A percentile compares a stretch with the other conserved stretches of the same genome.
Conservation (phyloP, 2,329 filamentous ascomycete species). For the Zasmidium citrigriseum region DNA sequence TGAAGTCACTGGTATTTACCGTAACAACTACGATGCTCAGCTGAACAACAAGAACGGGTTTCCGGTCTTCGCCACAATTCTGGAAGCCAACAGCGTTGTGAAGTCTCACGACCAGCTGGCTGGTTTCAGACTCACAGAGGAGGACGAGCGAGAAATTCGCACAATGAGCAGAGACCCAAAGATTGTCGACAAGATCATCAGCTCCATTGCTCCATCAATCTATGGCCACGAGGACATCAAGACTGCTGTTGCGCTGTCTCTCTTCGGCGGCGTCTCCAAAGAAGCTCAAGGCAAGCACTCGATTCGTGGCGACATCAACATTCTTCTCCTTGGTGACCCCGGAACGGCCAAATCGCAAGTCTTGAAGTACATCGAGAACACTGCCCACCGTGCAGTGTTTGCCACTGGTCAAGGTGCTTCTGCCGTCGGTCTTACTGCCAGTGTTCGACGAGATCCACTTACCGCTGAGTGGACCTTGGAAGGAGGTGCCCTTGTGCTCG, state of each 20-base stretch:
- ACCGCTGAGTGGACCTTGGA: constrained; percentile 98
- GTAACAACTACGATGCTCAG: constrained; percentile 97
- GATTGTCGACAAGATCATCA: constrained; percentile 89
- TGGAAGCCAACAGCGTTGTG: constrained; percentile 96
- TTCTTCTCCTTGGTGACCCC: constrained; percentile 91
- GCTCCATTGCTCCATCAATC: constrained; percentile 94
- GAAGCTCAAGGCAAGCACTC: constrained; percentile 83
- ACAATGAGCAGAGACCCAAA: constrained; percentile 84
- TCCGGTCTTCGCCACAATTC: constrained; percentile 94
- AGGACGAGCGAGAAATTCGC: constrained; percentile 90
- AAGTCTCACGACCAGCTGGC: constrained; percentile 97
- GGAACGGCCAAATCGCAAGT: constrained; percentile 98
- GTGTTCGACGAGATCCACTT: constrained; percentile 89
- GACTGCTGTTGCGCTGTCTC: constrained; percentile 88
- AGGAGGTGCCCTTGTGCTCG: constrained; percentile 90
- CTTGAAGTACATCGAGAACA: constrained; percentile 97
- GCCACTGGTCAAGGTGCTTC: constrained; percentile 96
- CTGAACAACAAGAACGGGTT: constrained; percentile 99
- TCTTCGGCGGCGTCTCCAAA: constrained; percentile 95
- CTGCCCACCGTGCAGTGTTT: constrained; percentile 93
- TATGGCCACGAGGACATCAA: constrained; percentile 97
- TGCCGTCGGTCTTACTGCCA: constrained; percentile 95
- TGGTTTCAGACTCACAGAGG: constrained; percentile 91
- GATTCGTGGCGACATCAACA: constrained; percentile 96
- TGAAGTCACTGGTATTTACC: constrained; percentile 93